These are phyloP conservation scores for Aschersonia sp. DNA, from an alignment of 2,329 filamentous ascomycete genomes.

Conservation along the genomic window DNA sequence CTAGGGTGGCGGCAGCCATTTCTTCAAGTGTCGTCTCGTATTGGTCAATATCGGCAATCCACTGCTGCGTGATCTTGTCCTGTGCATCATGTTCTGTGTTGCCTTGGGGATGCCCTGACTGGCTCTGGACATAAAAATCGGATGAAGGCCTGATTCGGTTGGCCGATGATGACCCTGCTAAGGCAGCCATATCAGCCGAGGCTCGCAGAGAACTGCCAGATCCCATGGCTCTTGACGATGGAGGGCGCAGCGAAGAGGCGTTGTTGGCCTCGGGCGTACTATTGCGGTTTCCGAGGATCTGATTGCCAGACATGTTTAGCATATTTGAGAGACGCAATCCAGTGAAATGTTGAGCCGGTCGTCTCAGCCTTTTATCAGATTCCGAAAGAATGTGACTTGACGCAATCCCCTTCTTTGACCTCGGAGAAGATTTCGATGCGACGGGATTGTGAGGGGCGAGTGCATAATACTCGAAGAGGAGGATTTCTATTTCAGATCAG, in stretches of 20 bases:
- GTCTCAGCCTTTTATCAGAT: too few species aligned
- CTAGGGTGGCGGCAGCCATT: slow-evolving; percentile 96
- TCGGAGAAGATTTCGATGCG: not conserved
- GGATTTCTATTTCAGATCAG: too few species aligned
- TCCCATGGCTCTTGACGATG: slow-evolving; percentile 62
- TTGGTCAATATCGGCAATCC: slow-evolving; percentile 97
- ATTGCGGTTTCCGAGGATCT: slow-evolving; percentile 73
- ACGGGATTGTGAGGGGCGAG: not conserved
- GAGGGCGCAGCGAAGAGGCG: slow-evolving; percentile 69
- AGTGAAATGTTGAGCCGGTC: too few species aligned
- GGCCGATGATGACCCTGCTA: slow-evolving; percentile 50
- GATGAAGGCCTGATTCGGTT: slow-evolving; percentile 86
- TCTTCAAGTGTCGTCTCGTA: slow-evolving; percentile 98
- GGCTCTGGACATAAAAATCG: slow-evolving; percentile 76
- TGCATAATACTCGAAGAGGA: not conserved
- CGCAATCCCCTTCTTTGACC: not conserved
- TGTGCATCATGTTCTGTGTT: slow-evolving; percentile 65
- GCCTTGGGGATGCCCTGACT: slow-evolving; percentile 52
- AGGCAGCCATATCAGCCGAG: slow-evolving; percentile 88
- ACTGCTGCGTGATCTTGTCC: slow-evolving; percentile 92
- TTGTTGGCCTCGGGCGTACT: slow-evolving; percentile 89
- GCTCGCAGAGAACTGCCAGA: slow-evolving; percentile 78
- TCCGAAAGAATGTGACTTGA: too few species aligned
- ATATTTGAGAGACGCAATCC: slow-evolving; percentile 17
- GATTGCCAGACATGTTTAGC: slow-evolving; percentile 54